Evolutionary conservation across 345 rosid species (phyloP).

Genomic region (Firmiana major): DNA sequence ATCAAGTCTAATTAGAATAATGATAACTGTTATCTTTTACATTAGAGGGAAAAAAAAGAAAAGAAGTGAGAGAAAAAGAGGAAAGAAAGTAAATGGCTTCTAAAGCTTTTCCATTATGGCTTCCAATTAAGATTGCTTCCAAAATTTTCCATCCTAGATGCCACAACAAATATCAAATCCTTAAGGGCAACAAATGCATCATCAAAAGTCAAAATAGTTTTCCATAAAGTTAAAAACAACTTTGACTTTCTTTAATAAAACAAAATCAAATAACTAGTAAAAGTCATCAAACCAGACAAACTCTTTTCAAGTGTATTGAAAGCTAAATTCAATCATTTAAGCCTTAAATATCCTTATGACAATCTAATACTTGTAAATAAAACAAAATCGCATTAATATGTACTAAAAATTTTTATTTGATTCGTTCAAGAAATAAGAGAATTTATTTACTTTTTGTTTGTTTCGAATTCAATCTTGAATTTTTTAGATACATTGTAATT

Average conservation of each 20-base stretch:
- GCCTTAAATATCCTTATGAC: neutral
- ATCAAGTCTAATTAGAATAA: too few relatives aligned
- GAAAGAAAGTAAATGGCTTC: neutral
- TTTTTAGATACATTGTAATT: too few relatives aligned
- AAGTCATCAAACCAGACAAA: neutral
- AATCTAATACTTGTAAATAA: neutral
- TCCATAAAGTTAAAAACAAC: neutral
- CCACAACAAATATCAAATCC: too few relatives aligned
- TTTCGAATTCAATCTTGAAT: too few relatives aligned
- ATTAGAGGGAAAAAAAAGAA: too few relatives aligned
- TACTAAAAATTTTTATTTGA: neutral
- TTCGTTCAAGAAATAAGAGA: too few relatives aligned
- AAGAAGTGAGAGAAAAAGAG: too few relatives aligned
- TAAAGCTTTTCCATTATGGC: neutral
- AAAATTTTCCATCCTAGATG: neutral
- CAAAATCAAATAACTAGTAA: neutral
- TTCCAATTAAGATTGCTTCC: neutral
- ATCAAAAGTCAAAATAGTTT: neutral
- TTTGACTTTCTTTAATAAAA: neutral
- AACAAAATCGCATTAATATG: neutral
- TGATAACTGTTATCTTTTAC: neutral
- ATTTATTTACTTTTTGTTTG: too few relatives aligned
- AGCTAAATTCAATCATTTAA: too few relatives aligned
- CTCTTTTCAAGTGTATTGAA: neutral
- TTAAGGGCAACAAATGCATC: neutral